phyloP scores from a whole-genome alignment of 2,329 filamentous ascomycete species.

The Chrysoporthe cubensis region DNA sequence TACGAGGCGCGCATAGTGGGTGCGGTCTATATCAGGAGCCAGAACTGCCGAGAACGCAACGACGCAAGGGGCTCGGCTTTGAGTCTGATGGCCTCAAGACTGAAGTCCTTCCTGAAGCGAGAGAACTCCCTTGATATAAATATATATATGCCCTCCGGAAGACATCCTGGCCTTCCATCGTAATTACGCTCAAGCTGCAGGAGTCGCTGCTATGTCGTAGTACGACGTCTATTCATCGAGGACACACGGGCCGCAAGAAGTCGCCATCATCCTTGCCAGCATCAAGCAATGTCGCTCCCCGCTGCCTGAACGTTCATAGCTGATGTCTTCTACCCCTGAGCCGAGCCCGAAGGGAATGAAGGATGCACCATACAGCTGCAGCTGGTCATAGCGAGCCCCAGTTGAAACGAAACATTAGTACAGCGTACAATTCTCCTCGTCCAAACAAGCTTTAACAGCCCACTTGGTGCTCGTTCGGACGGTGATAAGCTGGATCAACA shows the following conservation, averaged over 20 bases:
- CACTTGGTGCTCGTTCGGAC: background rate
- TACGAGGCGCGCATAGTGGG: background rate
- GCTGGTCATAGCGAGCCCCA: background rate
- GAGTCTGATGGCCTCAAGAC: background rate
- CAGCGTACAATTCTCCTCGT: background rate
- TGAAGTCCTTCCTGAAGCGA: background rate
- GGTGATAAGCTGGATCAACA: background rate
- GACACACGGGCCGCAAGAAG: background rate
- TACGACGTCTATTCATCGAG: background rate
- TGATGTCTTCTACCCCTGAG: too few species aligned
- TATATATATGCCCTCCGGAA: background rate
- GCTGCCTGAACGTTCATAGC: too few species aligned
- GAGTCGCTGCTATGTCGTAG: background rate
- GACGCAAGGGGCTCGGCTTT: background rate
- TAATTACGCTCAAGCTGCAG: background rate
- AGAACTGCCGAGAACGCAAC: background rate
- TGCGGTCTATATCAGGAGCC: background rate
- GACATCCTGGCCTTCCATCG: background rate
- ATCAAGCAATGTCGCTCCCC: too few species aligned
- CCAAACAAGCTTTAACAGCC: background rate
- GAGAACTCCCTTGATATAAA: background rate
- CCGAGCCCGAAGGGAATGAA: background rate
- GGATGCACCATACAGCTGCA: background rate
- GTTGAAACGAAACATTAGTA: background rate
- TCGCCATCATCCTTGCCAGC: too few species aligned